phyloP scores from a whole-genome alignment of 257 asterid species.

The Penstemon davidsonii region DNA sequence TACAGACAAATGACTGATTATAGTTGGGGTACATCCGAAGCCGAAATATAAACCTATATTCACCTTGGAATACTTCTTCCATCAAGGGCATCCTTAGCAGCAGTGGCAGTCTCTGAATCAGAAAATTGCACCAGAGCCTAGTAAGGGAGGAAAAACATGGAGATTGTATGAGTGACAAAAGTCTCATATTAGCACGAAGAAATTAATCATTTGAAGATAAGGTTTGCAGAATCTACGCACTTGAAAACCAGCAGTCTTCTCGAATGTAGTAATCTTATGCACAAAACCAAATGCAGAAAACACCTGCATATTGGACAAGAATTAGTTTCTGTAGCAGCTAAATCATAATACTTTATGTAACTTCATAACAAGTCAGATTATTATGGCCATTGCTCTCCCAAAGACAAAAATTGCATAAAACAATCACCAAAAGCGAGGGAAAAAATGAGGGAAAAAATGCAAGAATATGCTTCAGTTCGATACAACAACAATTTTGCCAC shows the following conservation, averaged over 20 bases:
- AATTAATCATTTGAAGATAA: not conserved
- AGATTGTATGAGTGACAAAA: conserved; percentile 5
- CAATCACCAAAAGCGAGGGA: not conserved
- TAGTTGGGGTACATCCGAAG: conserved; percentile 56
- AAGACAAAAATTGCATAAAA: conserved; percentile 1
- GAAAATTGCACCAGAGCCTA: conserved; percentile 95
- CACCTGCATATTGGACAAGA: conserved; percentile 51
- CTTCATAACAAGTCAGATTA: too few relatives aligned
- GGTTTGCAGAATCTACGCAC: conserved; percentile 36
- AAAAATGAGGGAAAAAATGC: not conserved
- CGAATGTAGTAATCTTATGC: conserved; percentile 91
- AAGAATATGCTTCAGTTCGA: not conserved
- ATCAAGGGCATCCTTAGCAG: conserved; percentile 92
- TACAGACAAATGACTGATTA: conserved; percentile 43
- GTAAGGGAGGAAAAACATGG: conserved; percentile 9
- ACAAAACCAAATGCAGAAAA: conserved; percentile 92
- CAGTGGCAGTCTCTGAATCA: conserved; percentile 77
- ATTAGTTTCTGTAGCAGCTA: conserved; percentile 20
- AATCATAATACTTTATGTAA: not conserved
- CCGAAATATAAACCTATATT: conserved; percentile 64
- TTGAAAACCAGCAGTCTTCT: conserved; percentile 98
- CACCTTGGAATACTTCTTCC: conserved; percentile 98
- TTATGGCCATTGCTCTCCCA: not conserved
- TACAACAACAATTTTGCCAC: conserved; percentile 3
- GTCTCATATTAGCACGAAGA: conserved; percentile 1